Conservation (phyloP, 1,284 basidiomycete species). For the Coniophora puteana region DNA sequence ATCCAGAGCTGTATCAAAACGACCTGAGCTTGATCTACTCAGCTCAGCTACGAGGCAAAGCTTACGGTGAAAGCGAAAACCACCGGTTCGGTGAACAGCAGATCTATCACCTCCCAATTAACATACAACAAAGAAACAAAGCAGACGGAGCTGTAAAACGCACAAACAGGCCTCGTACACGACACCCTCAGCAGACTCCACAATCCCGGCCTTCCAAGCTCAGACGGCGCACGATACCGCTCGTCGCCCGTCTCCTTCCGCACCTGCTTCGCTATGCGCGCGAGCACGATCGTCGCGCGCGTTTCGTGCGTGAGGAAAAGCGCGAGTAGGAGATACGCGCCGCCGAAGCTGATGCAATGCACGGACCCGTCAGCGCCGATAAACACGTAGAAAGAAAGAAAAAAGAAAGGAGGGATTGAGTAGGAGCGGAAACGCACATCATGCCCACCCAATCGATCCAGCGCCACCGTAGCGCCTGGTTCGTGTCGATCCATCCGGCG, state of each 20-base stretch:
- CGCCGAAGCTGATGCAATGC: conserved; percentile 33
- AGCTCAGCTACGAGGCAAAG: conserved; percentile 5
- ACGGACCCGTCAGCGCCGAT: conserved; percentile 2
- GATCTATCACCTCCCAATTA: conserved; percentile 30
- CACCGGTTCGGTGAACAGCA: conserved; percentile 70
- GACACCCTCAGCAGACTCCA: conserved; percentile 56
- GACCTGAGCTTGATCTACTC: conserved; percentile 2
- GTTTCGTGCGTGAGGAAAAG: conserved; percentile 57
- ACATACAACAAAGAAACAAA: conserved; percentile 1
- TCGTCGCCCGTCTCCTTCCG: conserved; percentile 60
- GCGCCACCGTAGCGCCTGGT: conserved; percentile 60
- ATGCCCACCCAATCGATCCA: conserved; percentile 83
- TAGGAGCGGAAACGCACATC: conserved; percentile 39
- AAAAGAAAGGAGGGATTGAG: not conserved
- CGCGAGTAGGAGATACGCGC: conserved; percentile 37
- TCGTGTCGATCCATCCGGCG: conserved; percentile 70
- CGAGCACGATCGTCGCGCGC: conserved; percentile 54
- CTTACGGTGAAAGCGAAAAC: conserved; percentile 67
- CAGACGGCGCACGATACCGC: conserved; percentile 58
- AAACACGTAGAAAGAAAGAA: not conserved
- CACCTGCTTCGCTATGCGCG: conserved; percentile 48
- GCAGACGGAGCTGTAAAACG: conserved; percentile 21
- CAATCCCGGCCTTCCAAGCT: conserved; percentile 56
- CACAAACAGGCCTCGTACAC: conserved; percentile 64
- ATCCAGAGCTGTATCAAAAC: conserved; percentile 54